phyloP scores from a whole-genome alignment of 2,329 filamentous ascomycete species.

The Penicillium sp. region DNA sequence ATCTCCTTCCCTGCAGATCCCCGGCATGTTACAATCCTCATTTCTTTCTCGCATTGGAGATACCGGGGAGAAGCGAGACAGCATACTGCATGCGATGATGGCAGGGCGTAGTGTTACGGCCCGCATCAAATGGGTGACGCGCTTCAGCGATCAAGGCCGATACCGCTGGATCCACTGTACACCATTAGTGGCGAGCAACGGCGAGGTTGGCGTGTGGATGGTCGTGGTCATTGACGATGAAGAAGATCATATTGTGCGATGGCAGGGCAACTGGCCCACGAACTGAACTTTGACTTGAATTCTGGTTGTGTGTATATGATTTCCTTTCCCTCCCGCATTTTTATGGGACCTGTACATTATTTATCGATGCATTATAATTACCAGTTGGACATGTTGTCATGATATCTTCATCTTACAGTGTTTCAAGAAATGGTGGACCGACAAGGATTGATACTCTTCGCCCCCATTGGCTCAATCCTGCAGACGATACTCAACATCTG shows the following conservation, averaged over 20 bases:
- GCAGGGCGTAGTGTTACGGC: slow-evolving; percentile 66
- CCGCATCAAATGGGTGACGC: slow-evolving; percentile 63
- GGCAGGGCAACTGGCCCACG: slow-evolving; percentile 12
- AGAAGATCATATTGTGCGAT: slow-evolving; percentile 29
- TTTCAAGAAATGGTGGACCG: no score
- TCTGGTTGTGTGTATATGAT: slow-evolving; percentile 1
- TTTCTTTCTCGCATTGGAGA: slow-evolving; percentile 44
- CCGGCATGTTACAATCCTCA: slow-evolving; percentile 59
- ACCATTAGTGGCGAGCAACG: slow-evolving; percentile 60
- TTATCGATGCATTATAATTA: no score
- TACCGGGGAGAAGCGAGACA: slow-evolving; percentile 47
- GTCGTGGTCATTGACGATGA: slow-evolving; percentile 66
- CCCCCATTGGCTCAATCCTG: no score
- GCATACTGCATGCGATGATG: slow-evolving; percentile 54
- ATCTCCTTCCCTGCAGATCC: slow-evolving; percentile 60
- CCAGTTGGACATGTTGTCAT: no score
- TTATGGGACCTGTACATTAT: no score
- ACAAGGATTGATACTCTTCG: no score
- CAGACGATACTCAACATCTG: no score
- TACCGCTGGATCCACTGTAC: slow-evolving; percentile 73
- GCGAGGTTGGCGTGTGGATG: slow-evolving; percentile 71
- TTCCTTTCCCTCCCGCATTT: no score
- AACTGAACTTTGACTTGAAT: background rate
- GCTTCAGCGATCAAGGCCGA: slow-evolving; percentile 52
- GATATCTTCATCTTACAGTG: no score